A percentile compares a stretch with the other conserved stretches of the same genome.
These are phyloP conservation scores for Scleromitrula shiraiana DNA, from an alignment of 2,329 filamentous ascomycete species.

Conservation along the genomic window DNA sequence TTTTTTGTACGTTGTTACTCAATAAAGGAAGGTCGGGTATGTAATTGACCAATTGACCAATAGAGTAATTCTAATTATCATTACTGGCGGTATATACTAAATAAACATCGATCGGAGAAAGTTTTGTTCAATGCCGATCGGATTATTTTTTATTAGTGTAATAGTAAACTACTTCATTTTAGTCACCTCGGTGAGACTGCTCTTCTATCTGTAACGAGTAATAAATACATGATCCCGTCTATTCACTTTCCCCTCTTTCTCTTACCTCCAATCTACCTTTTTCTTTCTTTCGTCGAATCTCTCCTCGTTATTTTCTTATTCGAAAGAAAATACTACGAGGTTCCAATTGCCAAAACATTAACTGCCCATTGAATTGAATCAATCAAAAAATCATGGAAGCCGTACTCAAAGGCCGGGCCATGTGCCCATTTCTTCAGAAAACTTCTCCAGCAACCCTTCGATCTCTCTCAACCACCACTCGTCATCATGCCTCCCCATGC, in stretches of 20 bases:
- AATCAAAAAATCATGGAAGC: slow-evolving; percentile 7
- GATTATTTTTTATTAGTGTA: not conserved
- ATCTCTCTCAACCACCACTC: slow-evolving; percentile 67
- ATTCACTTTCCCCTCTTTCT: not conserved
- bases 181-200: not conserved
- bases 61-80: not conserved
- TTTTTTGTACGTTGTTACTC: too few species aligned
- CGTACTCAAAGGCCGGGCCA: slow-evolving; percentile 34
- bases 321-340: not conserved
- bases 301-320: too few species aligned
- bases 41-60: not conserved
- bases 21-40: too few species aligned
- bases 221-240: not conserved
- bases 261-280: not conserved
- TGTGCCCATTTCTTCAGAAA: slow-evolving; percentile 97
- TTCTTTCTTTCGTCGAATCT: not conserved
- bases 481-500: slow-evolving; percentile 52
- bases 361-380: not conserved
- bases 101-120: not conserved
- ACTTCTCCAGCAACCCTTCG: slow-evolving; percentile 87
- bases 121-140: not conserved
- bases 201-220: not conserved
- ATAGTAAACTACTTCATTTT: not conserved
- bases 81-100: too few species aligned
- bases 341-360: not conserved